These are phyloP conservation scores for Chytriomyces sp. DNA, from an alignment of 192 early-diverging fungal species.

Conservation along the genomic window DNA sequence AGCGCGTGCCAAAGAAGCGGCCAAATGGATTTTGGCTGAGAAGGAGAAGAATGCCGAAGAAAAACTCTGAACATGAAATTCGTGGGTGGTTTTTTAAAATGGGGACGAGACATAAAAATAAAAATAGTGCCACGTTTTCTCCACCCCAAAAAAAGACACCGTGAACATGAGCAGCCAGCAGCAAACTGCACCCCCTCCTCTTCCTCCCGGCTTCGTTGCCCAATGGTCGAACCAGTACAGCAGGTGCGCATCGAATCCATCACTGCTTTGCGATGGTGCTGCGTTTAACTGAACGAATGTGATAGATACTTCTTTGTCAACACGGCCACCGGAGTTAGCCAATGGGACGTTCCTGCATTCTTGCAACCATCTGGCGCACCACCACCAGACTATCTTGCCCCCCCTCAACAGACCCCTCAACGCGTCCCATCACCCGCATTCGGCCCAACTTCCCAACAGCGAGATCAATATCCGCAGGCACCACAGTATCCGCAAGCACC, in stretches of 20 bases:
- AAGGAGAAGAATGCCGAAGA: background rate
- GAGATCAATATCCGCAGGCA: background rate
- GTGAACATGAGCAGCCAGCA: too few species aligned
- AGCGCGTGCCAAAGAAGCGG: conserved; percentile 9
- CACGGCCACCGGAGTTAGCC: background rate
- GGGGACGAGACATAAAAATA: too few species aligned
- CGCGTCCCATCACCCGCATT: conserved; percentile 2
- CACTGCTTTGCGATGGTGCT: background rate
- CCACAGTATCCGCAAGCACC: conserved; percentile 1
- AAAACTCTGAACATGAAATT: too few species aligned
- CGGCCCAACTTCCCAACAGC: background rate
- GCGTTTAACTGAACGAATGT: background rate
- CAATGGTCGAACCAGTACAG: conserved; percentile 1
- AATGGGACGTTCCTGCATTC: background rate
- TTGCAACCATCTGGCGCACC: background rate
- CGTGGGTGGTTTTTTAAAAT: too few species aligned
- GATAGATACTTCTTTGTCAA: background rate
- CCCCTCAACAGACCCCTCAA: background rate
- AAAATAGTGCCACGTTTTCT: too few species aligned
- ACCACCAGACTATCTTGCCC: background rate
- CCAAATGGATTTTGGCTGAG: conserved; percentile 24
- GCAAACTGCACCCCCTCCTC: too few species aligned
- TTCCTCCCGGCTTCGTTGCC: background rate
- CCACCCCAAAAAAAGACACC: too few species aligned
- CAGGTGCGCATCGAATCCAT: background rate